Conservation (phyloP, 306 rosid genomes). For the Lathyrus aphaca region DNA sequence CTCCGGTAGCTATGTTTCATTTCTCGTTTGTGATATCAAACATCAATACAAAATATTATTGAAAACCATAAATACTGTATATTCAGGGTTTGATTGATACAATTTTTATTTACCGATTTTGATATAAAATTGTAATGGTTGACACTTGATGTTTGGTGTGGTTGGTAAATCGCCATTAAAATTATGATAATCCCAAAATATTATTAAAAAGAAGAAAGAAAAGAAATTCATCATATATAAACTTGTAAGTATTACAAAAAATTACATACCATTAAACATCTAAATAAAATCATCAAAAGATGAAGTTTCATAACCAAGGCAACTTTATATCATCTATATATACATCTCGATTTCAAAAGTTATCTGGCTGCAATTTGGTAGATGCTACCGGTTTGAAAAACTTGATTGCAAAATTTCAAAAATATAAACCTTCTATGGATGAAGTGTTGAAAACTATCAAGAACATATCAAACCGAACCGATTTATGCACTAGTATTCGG, state of each 20-base stretch:
- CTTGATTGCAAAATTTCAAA: background rate
- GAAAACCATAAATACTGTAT: too few species aligned
- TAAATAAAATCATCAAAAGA: conserved; percentile 12
- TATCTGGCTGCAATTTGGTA: background rate
- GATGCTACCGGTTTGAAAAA: conserved; percentile 2
- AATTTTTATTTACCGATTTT: too few species aligned
- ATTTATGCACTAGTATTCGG: conserved; percentile 57
- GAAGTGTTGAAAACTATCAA: background rate
- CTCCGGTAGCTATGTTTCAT: too few species aligned
- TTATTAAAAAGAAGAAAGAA: background rate
- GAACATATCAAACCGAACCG: background rate
- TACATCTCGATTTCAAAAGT: conserved; percentile 45
- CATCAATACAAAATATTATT: too few species aligned
- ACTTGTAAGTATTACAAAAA: conserved; percentile 10
- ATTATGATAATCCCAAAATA: background rate
- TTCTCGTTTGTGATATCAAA: too few species aligned
- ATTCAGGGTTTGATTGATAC: too few species aligned
- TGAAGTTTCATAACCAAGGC: conserved; percentile 28
- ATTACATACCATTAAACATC: background rate
- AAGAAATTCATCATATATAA: conserved; percentile 2
- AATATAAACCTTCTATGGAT: background rate
- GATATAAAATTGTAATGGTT: background rate
- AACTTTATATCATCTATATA: conserved; percentile 37
- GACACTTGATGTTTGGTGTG: background rate
- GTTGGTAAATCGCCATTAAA: background rate